These are phyloP conservation scores for Cutaneotrichosporon cavernicola DNA, from an alignment of 1,284 basidiomycete species.

Conservation along the genomic window DNA sequence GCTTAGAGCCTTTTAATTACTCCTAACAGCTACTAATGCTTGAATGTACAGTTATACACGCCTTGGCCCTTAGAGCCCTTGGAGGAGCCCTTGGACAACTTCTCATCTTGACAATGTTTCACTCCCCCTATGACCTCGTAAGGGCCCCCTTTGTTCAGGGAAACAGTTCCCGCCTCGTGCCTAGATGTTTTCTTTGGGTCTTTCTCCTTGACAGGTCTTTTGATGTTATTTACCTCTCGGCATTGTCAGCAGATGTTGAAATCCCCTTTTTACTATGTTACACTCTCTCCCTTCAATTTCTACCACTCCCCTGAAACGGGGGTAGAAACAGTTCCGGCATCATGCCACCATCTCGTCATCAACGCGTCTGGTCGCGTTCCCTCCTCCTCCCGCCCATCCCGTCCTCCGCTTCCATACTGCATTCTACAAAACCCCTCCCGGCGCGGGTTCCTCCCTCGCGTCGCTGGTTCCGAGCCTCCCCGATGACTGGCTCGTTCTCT, in stretches of 20 bases:
- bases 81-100: too few relatives aligned
- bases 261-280: not conserved
- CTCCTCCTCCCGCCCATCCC: not conserved
- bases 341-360: not conserved
- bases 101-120: not conserved
- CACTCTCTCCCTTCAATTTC: not conserved
- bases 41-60: too few relatives aligned
- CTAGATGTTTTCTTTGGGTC: not conserved
- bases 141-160: not conserved
- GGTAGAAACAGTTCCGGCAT: not conserved
- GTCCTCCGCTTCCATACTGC: not conserved
- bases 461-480: not conserved
- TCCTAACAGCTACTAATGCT: too few relatives aligned
- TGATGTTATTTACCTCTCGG: not conserved
- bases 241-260: not conserved
- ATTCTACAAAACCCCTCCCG: not conserved
- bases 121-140: not conserved
- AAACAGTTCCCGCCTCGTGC: not conserved
- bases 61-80: too few relatives aligned
- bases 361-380: not conserved
- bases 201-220: too few relatives aligned
- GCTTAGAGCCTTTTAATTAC: too few relatives aligned
- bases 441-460: not conserved
- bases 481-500: not conserved
- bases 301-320: not conserved